phyloP scores from a whole-genome alignment of 805 yeast species.

The Debaryomyces castellii region DNA sequence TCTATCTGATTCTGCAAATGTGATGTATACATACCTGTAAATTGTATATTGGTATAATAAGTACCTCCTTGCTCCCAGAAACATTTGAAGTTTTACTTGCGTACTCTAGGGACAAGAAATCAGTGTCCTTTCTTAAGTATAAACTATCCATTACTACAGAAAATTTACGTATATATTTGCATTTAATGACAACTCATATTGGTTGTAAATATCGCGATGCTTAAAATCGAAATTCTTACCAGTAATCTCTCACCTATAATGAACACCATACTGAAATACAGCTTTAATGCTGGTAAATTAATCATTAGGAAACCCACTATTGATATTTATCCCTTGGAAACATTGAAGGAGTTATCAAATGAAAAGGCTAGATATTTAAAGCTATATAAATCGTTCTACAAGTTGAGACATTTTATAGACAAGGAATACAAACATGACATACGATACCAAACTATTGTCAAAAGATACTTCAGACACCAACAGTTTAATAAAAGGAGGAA shows the following conservation, averaged over 20 bases:
- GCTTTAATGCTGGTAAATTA: slow-evolving; percentile 1
- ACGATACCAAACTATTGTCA: slow-evolving; percentile 20
- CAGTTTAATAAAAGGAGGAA: slow-evolving; percentile 16
- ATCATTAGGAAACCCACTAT: slow-evolving; percentile 4
- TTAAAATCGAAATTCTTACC: neutral
- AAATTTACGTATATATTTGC: too few relatives aligned
- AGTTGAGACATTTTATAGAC: slow-evolving; percentile 26
- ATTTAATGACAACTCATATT: neutral
- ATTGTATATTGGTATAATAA: neutral
- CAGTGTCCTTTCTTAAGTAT: slow-evolving; percentile 6
- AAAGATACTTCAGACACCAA: slow-evolving; percentile 23
- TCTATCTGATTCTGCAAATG: neutral
- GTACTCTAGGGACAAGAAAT: slow-evolving; percentile 8
- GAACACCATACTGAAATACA: slow-evolving; percentile 2
- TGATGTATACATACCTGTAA: neutral
- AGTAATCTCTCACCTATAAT: neutral
- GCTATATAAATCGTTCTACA: slow-evolving; percentile 32
- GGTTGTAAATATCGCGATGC: slow-evolving; percentile 10
- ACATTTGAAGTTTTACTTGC: neutral
- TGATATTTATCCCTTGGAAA: neutral
- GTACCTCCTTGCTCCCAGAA: neutral
- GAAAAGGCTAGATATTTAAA: slow-evolving; percentile 13
- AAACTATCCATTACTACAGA: slow-evolving; percentile 4
- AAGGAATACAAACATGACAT: slow-evolving; percentile 8
- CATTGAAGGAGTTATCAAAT: slow-evolving; percentile 6